Base-by-base conservation (phyloP, 495 filamentous ascomycete genomes). In the Collariella sp. region DNA sequence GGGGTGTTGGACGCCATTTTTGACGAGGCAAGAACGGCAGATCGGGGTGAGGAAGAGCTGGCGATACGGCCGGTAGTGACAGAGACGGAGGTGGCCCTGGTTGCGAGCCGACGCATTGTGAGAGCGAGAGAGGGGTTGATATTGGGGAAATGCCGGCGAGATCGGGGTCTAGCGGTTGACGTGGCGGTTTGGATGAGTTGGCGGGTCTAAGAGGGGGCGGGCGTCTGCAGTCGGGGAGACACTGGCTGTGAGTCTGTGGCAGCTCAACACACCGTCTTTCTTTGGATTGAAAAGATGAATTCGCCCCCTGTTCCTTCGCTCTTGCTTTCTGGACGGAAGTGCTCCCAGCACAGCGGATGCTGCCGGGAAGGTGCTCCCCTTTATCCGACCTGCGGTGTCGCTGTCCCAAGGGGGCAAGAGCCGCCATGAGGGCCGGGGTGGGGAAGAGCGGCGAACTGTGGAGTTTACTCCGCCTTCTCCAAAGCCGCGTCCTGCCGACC, bases 91-190 rank as follows among this genome's bases (percentile, higher is more conserved):
- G 52, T 55, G 57, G 48, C 61, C 45, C 70, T 61, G 40, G 69
- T 54, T 47, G 69, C 62, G 33, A 76, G 60, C 63, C 67, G 71
- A 66, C 71, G 71, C 72, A 76, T 74, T 15, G 58, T 61, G 50
- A 6, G 23, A 12, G n/a, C 6, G 41, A 40, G 12, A 15, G 29
- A 23, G 39, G 12, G 16, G 19, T 29, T 33, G 46, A 46, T 40
- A 34, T 34, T 12, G 29, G 20, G 29, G 31, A 18, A 34, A 36
- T 19, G 13, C 23, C 16, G 41, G 24, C 12, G 43, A 24, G 40
- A 31, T 19, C 36, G 26, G 31, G 5, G 9, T 23, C 10, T 12
- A 11, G 22, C 18, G 20, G 29, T 7, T 11, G 46, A 50, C 39
- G 16, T 12, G n/a, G 13, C 20, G 13, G 38, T 26, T 7, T 11